Conservation (phyloP, 768 basidiomycete species). For the Panellus pusillus region DNA sequence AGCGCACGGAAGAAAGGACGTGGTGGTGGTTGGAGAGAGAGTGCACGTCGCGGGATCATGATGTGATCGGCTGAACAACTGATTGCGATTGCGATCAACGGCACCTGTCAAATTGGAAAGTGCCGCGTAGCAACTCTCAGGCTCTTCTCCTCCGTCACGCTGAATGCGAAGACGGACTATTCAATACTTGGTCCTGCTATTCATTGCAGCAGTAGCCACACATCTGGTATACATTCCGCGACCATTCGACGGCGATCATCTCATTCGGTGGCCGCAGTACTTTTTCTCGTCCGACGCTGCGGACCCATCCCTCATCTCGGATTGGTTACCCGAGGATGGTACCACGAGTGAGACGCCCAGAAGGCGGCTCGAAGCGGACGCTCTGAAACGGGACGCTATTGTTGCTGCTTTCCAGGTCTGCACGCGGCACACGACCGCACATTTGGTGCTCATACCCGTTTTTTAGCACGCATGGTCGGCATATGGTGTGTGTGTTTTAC, state of each 20-base stretch:
- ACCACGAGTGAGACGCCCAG: neutral
- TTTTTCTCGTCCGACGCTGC: neutral
- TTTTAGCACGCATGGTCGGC: slow-evolving; percentile 65
- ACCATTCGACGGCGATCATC: neutral
- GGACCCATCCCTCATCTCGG: neutral
- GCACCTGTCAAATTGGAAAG: too few species aligned
- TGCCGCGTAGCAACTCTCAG: too few species aligned
- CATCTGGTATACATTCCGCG: neutral
- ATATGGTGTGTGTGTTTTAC: slow-evolving; percentile 46
- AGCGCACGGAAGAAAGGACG: too few species aligned
- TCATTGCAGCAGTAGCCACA: neutral
- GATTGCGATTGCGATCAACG: too few species aligned
- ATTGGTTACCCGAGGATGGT: neutral
- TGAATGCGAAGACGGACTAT: slow-evolving; percentile 11
- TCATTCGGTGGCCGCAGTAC: neutral
- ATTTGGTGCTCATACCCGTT: slow-evolving; percentile 2
- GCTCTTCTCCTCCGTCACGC: neutral
- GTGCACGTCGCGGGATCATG: too few species aligned
- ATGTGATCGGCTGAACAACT: too few species aligned
- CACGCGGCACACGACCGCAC: neutral
- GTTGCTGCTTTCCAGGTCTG: slow-evolving; percentile 62
- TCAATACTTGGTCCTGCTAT: slow-evolving; percentile 8
- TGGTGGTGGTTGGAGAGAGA: too few species aligned
- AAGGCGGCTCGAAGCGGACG: slow-evolving; percentile 36
- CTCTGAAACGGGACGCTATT: slow-evolving; percentile 50